Base-by-base conservation (phyloP, 2,329 filamentous ascomycete genomes). In the Trichoderma atrobrunneum region DNA sequence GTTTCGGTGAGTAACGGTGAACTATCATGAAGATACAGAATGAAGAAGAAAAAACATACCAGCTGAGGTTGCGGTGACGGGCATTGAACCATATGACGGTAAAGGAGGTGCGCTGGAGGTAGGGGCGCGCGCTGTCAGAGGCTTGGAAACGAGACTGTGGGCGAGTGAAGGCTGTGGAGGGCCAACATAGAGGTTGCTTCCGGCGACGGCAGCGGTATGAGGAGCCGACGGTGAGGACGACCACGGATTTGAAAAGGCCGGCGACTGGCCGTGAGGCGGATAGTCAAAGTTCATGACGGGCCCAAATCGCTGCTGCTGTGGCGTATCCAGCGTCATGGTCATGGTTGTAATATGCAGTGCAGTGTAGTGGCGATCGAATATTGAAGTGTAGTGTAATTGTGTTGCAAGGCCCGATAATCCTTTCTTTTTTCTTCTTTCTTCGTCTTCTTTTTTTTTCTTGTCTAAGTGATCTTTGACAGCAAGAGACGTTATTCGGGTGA, bases 321-420 rank as follows among this genome's bases (percentile, higher is more conserved):
- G 93, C 79, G 90, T 90, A 85, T 97, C 94, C 86, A 97, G 90
- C 83, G 95, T 93, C 94, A 97, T 97, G 85, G 94, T 96, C 94
- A 97, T 97, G 82, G 83, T 36, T n/a, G 39, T 43, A 43, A 10
- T 43, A 4, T 43, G 34, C 1, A 16, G 32, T 90, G 84, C 54
- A 54, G 79, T 66, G 56, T 8, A 57, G 74, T 61, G 59, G 61
- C 30, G 66, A 62, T 69, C 39, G 56, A 62, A 62, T 21, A 18
- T n/a, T 43, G 34, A 8, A 62, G 63, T 57, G 39, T 32, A 62
- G 48, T 56, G 32, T 56, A 26, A 28, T 30, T 28, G 59, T 57
- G 34, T 60, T 36, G 30, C 24, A 62, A 30, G 36, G 30, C 18
- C n/a, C 56, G 28, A 5, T 43, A 18, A 12, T 59, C 56, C 10